Conservation (phyloP, 2,329 filamentous ascomycete species). For the Chrysoporthe cubensis region DNA sequence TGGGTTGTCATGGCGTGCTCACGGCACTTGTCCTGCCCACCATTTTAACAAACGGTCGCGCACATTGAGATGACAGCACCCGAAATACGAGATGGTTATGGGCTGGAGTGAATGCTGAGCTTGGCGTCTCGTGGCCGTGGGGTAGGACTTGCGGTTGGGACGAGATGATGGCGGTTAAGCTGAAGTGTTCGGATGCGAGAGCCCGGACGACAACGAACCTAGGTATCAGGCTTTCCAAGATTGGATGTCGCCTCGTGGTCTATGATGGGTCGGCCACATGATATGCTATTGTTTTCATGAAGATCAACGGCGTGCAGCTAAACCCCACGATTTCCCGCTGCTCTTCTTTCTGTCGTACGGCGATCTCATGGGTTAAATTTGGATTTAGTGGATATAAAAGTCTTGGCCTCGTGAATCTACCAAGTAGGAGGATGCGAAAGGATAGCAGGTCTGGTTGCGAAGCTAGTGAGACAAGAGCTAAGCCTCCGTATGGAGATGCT, state of each 20-base stretch:
- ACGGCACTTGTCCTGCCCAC: not conserved
- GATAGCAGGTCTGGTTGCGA: not conserved
- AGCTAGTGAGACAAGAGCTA: not conserved
- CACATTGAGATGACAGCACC: slow-evolving; percentile 8
- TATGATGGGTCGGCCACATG: too few species aligned
- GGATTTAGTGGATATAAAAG: not conserved
- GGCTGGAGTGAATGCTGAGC: not conserved
- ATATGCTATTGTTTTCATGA: not conserved
- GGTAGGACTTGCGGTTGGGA: not conserved
- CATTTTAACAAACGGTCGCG: not conserved
- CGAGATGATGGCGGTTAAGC: not conserved
- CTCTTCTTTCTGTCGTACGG: not conserved
- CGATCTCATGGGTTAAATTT: not conserved
- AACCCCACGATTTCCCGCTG: not conserved
- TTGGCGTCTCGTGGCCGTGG: too few species aligned
- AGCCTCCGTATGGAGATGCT: not conserved
- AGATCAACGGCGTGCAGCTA: not conserved
- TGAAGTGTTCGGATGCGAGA: not conserved
- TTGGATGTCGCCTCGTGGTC: too few species aligned
- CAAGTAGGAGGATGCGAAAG: not conserved
- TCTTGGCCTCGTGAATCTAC: not conserved
- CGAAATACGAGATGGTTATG: not conserved
- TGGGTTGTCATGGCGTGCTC: not conserved
- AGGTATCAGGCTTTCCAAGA: too few species aligned
- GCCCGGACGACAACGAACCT: not conserved